Evolutionary conservation across 2,329 filamentous ascomycete genomes (phyloP).

Genomic region (Stromatinia cepivora): DNA sequence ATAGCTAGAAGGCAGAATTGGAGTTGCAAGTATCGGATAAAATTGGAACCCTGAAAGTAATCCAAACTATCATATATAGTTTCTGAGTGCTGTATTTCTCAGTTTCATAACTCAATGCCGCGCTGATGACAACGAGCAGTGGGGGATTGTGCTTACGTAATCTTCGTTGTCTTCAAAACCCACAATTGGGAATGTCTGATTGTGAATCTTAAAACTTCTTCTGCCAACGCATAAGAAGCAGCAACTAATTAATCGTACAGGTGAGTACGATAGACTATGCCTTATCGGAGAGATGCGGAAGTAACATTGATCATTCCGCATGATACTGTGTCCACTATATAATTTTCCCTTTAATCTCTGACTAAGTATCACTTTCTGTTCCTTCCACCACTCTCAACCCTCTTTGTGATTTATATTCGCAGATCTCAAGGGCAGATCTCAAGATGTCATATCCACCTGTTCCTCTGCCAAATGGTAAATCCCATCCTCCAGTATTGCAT

Average conservation of each 20-base stretch:
- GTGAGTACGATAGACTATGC: neutral
- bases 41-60: neutral
- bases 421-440: neutral
- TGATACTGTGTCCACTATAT: neutral
- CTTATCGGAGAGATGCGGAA: neutral
- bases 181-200: neutral
- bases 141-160: neutral
- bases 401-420: neutral
- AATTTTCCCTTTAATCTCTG: neutral
- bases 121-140: no score
- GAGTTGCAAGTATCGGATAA: neutral
- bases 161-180: neutral
- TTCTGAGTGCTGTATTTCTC: neutral
- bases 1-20: neutral
- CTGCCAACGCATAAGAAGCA: neutral
- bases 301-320: neutral
- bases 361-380: neutral
- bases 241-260: neutral
- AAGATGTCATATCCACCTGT: conserved; percentile 19
- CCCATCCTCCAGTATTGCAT: neutral
- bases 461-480: conserved; percentile 19
- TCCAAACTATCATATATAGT: neutral
- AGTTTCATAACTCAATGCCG: no score
- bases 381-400: neutral
- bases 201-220: neutral